Evolutionary conservation across 202 grass and related monocot genomes (phyloP), one percentile per base, ranked within the genome.

Genomic region (Saccharum hybrid): DNA sequence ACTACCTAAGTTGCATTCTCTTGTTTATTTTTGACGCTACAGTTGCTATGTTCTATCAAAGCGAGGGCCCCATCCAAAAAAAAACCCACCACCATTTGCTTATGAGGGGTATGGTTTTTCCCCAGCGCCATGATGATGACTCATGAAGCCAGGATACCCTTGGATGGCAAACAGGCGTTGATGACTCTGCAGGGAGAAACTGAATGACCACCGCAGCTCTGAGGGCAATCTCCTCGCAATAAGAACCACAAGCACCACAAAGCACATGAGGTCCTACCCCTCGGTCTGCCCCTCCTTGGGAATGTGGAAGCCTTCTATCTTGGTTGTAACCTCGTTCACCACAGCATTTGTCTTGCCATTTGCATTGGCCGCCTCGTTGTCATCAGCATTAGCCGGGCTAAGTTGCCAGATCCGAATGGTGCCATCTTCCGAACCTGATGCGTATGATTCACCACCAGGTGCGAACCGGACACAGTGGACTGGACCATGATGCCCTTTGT

Each of bases 401-500:
- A 90, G 65, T 38, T 95, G 93, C 96, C 96, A 99, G 74, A 99
- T 96, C 49, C 96, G 85, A 67, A 99, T 92, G 48, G 96, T 99
- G 49, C 96, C 96, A 23, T 99, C 96, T 82, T 99, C 96, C 12
- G 96, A 99, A 43, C 96, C 96, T 22, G 96, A 99, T 52, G 96
- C 91, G 67, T 96, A 99, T 57, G 96, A 99, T 75, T 99, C 96
- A 5, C 93, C 91, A 23, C 83, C 83, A 71, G 96, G 96, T 21
- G 96, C 89, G 5, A 99, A 96, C 36, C 96, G 89, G 60, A 99
- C 93, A 38, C 96, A 99, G 75, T 99, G 96, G 34, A 99, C 93
- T 18, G 96, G 96, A 9, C 96, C 96, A 72, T 99, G 96, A 71
- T 99, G 96, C 2, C 96, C 96, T 83, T 99, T 99, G 82, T 99